Percentiles rank a stretch among this genome's conserved stretches.
Evolutionary conservation across 257 asterid species (phyloP).

Genomic region (Solanum appendiculatum): DNA sequence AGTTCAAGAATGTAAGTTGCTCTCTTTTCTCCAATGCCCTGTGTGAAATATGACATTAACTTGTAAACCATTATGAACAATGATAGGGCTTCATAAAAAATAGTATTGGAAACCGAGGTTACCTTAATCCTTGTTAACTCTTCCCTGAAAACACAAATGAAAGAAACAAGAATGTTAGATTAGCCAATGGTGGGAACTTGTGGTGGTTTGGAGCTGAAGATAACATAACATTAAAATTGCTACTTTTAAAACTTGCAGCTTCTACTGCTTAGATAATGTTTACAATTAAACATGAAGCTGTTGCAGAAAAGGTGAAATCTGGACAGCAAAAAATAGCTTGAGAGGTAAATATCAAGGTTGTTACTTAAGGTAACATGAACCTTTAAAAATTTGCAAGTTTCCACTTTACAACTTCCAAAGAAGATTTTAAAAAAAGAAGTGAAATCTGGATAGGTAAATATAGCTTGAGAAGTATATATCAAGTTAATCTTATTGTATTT

Average conservation of each 20-base stretch:
- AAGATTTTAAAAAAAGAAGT: not conserved
- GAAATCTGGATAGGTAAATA: not conserved
- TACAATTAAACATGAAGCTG: not conserved
- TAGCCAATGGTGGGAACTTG: not conserved
- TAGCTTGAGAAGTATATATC: not conserved
- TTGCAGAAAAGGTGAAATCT: not conserved
- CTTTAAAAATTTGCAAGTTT: not conserved
- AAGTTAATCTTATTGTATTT: not conserved
- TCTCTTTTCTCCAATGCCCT: conserved; percentile 94
- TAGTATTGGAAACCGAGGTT: not conserved
- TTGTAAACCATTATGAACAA: not conserved
- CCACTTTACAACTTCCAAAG: not conserved
- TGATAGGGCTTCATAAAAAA: not conserved
- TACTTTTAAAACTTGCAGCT: not conserved
- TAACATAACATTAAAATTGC: not conserved
- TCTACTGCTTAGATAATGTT: not conserved
- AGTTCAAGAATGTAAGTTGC: conserved; percentile 60
- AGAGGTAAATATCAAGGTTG: not conserved
- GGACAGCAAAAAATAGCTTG: not conserved
- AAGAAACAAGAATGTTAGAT: not conserved
- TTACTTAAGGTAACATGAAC: not conserved
- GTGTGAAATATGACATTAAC: not conserved
- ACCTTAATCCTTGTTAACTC: conserved; percentile 67
- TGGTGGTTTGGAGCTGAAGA: not conserved
- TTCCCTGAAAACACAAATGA: conserved; percentile 41